Evolutionary conservation across 306 rosid genomes (phyloP).

Genomic region (Cucumis hystrix): DNA sequence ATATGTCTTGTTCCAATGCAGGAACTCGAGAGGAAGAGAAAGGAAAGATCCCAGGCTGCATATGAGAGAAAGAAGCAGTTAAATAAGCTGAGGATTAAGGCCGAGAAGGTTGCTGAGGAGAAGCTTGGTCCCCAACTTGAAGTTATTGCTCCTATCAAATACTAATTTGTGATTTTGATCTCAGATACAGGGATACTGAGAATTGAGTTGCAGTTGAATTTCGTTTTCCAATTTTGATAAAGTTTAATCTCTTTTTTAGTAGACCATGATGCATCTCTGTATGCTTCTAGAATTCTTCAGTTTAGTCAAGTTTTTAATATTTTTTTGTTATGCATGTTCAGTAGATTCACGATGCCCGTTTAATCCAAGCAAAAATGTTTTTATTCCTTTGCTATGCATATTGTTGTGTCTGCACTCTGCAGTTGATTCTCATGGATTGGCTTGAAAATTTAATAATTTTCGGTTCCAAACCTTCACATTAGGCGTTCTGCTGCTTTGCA

Average conservation of each 20-base stretch:
- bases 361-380: background rate
- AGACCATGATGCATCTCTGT: conserved; percentile 12
- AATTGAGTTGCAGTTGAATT: conserved; percentile 8
- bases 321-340: background rate
- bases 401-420: background rate
- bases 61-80: conserved; percentile 70
- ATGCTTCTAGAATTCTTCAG: background rate
- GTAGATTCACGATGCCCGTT: background rate
- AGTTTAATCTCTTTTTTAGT: background rate
- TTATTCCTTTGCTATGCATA: background rate
- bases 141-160: conserved; percentile 51
- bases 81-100: conserved; percentile 50
- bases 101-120: conserved; percentile 55
- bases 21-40: conserved; percentile 77
- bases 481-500: no score
- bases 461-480: background rate
- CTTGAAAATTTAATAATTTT: background rate
- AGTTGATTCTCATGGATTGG: background rate
- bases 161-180: conserved; percentile 16
- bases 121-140: conserved; percentile 58
- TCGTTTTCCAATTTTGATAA: conserved; percentile 9
- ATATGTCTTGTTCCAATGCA: background rate
- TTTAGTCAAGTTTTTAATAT: background rate
- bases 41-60: conserved; percentile 42
- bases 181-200: background rate